Evolutionary conservation across 306 rosid species (phyloP), one percentile per base, ranked within the genome.

Genomic region (Biancaea sappan): DNA sequence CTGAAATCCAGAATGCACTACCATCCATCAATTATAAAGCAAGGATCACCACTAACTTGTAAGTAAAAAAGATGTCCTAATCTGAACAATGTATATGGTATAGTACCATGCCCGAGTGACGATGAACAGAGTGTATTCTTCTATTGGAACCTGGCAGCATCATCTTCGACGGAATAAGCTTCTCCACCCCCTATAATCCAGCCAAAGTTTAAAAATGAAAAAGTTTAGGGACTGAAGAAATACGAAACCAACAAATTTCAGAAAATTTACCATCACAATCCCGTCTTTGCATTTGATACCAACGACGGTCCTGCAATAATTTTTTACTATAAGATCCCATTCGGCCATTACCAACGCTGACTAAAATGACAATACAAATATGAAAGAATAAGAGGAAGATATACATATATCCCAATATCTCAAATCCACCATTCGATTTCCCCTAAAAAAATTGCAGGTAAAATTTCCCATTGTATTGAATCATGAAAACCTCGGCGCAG

Each of bases 201-300:
- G 25, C 24, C 47, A 31, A 34, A 47, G 48, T 10, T 60, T 2
- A 53, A 22, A 12, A 53, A 24, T 2, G 22, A 21, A 75, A 9
- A 38, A 19, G 28, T 24, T 8, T 5, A 64, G 6, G 63, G 25
- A 25, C 2, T 10, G 2, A 47, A 25, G n/a, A 67, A 15, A 18
- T 7, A 16, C 8, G 18, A 15, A 44, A 37, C 11, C 18, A 74
- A 15, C 41, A 54, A 51, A 4, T 4, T 47, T 53, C 31, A 48
- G 8, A 56, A 38, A 46, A 19, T 61, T 75, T 75, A 92, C 97
- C 98, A 93, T 56, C 56, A 94, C 98, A 70, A 94, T 68, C 44
- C 98, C 98, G 48, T 94, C 98, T 81, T 86, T 91, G 90, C 98
- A 94, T 75, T 84, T 94, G 89, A 94, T 91, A 50, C 98, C 98